Percentiles rank a stretch among this genome's conserved stretches.
phyloP scores from a whole-genome alignment of 257 asterid species.

The Anisodus acutangulus region DNA sequence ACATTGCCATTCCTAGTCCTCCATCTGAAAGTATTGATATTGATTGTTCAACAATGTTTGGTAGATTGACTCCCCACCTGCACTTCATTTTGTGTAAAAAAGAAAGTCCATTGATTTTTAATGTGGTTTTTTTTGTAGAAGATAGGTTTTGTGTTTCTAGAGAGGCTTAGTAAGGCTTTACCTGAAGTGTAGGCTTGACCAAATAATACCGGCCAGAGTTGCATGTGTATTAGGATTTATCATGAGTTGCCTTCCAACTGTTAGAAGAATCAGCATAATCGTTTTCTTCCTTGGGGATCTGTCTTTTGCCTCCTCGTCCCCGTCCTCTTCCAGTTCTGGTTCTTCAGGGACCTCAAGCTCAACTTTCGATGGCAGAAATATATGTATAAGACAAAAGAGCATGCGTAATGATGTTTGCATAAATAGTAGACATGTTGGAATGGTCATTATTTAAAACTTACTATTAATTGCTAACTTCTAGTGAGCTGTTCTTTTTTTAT shows the following conservation, averaged over 20 bases:
- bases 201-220: conserved; percentile 68
- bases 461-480: neutral
- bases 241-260: conserved; percentile 69
- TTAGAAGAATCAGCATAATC: conserved; percentile 43
- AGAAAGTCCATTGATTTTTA: conserved; percentile 29
- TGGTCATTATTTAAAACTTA: neutral
- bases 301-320: conserved; percentile 43
- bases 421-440: neutral
- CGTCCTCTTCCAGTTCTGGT: conserved; percentile 41
- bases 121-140: neutral
- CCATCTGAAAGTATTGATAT: conserved; percentile 74
- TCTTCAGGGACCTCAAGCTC: conserved; percentile 53
- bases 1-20: conserved; percentile 98
- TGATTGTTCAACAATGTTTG: conserved; percentile 62
- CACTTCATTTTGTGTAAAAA: conserved; percentile 40
- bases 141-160: neutral
- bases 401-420: neutral
- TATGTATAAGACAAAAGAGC: conserved; percentile 21
- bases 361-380: conserved; percentile 39
- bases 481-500: neutral
- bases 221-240: conserved; percentile 82
- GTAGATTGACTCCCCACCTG: conserved; percentile 69
- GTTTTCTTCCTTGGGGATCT: conserved; percentile 43
- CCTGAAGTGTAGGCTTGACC: conserved; percentile 92
- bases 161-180: conserved; percentile 30